A percentile compares a stretch with the other conserved stretches of the same genome.
Conservation (phyloP, 129 eudicot genomes). For the Gnaphalium uliginosum region DNA sequence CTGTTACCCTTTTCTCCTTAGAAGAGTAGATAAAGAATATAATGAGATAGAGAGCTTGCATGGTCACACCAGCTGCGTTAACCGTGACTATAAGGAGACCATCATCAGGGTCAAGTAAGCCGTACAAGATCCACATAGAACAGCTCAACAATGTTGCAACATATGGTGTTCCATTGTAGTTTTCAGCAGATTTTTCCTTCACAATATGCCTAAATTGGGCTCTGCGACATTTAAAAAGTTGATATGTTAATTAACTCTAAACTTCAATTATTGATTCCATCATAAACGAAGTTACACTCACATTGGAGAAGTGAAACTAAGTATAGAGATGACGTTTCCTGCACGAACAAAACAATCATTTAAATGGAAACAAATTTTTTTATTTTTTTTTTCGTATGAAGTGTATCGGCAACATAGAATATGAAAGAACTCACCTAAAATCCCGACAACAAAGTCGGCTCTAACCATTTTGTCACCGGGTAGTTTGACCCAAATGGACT, state of each 20-base stretch:
- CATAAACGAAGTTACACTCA: slow-evolving; percentile 21
- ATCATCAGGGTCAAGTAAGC: slow-evolving; percentile 64
- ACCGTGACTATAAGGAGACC: slow-evolving; percentile 66
- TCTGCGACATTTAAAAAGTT: slow-evolving; percentile 30
- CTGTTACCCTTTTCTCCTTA: slow-evolving; percentile 56
- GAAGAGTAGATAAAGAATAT: slow-evolving; percentile 54
- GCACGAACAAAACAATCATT: slow-evolving; percentile 19
- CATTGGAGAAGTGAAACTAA: slow-evolving; percentile 39
- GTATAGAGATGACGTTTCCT: slow-evolving; percentile 37
- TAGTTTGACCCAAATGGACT: background rate
- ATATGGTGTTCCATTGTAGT: slow-evolving; percentile 69
- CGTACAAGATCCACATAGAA: slow-evolving; percentile 72
- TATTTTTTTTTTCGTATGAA: background rate
- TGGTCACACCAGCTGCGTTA: slow-evolving; percentile 51
- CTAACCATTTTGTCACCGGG: slow-evolving; percentile 25
- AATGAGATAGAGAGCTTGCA: slow-evolving; percentile 48
- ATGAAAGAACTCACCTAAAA: slow-evolving; percentile 28
- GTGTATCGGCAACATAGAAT: background rate
- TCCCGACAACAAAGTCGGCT: slow-evolving; percentile 33
- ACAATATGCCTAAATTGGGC: slow-evolving; percentile 54
- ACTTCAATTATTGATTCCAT: background rate
- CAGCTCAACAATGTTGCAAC: slow-evolving; percentile 64
- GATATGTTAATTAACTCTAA: background rate
- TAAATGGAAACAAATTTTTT: background rate
- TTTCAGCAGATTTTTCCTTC: slow-evolving; percentile 62